These are phyloP conservation scores for Sarocladiaceae sp. DNA, from an alignment of 2,329 filamentous ascomycete genomes.

Conservation along the genomic window DNA sequence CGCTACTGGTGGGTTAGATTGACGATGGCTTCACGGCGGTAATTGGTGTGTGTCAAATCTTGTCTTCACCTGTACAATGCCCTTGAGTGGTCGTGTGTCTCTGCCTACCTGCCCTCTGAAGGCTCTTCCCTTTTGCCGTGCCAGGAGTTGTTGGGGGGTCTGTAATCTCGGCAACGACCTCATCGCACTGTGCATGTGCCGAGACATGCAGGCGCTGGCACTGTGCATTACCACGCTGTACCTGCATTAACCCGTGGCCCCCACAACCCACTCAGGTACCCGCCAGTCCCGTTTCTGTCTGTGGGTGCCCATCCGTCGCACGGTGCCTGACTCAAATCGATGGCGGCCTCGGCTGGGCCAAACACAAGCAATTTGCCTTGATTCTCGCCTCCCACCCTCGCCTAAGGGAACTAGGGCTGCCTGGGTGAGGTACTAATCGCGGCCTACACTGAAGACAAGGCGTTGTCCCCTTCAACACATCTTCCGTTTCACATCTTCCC, in stretches of 20 bases:
- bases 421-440: neutral
- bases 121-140: too few relatives aligned
- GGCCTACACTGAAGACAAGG: neutral
- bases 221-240: neutral
- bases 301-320: neutral
- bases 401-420: neutral
- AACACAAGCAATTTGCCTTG: constrained; percentile 5
- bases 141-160: neutral
- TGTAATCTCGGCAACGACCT: neutral
- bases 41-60: neutral
- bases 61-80: neutral
- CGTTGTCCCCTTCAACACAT: constrained; percentile 4
- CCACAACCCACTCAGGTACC: constrained; percentile 4
- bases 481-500: constrained; percentile 18
- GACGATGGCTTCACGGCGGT: neutral
- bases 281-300: neutral
- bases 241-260: constrained; percentile 1
- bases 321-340: neutral
- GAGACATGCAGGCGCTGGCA: neutral
- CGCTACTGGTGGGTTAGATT: too few relatives aligned
- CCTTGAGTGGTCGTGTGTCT: constrained; percentile 1
- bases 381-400: neutral
- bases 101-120: too few relatives aligned
- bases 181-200: neutral
- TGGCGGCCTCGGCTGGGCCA: constrained; percentile 6